Evolutionary conservation across 1,284 basidiomycete species (phyloP).

Genomic region (Moniliella sp.): DNA sequence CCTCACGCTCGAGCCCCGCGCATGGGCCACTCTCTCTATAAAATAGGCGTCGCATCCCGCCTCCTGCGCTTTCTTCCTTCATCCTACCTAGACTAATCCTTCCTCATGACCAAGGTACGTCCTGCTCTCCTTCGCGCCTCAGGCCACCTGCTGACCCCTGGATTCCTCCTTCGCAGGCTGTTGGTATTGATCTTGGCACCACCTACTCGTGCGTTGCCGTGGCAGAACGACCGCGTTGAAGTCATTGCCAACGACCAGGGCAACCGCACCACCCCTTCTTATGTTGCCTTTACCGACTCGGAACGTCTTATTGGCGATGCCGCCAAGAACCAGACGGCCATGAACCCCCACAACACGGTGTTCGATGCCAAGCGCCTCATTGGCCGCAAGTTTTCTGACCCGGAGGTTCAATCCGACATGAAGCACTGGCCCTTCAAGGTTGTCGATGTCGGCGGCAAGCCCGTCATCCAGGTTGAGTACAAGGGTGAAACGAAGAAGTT

Average conservation of each 20-base stretch:
- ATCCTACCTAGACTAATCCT: too few species aligned
- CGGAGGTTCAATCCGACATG: slow-evolving; percentile 77
- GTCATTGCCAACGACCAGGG: slow-evolving; percentile 90
- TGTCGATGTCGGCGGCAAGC: slow-evolving; percentile 58
- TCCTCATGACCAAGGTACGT: too few species aligned
- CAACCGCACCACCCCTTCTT: slow-evolving; percentile 78
- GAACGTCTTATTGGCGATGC: too few species aligned
- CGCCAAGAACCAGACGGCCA: slow-evolving; percentile 63
- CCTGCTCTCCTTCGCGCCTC: too few species aligned
- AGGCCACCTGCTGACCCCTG: too few species aligned
- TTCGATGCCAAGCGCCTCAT: slow-evolving; percentile 79
- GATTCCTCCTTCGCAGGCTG: too few species aligned
- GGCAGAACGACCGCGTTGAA: slow-evolving; percentile 56
- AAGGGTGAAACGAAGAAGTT: slow-evolving; percentile 78
- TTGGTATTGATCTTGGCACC: too few species aligned
- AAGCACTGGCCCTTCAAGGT: slow-evolving; percentile 89
- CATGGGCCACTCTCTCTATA: too few species aligned
- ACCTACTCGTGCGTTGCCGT: slow-evolving; percentile 55
- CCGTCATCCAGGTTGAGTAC: slow-evolving; percentile 68
- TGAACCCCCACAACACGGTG: slow-evolving; percentile 39
- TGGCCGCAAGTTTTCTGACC: slow-evolving; percentile 60
- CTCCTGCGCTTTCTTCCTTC: too few species aligned
- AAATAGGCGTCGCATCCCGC: too few species aligned
- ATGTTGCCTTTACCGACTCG: slow-evolving; percentile 48
- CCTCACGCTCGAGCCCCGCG: too few species aligned